A percentile compares a stretch with the other conserved stretches of the same genome.
Evolutionary conservation across 192 early-diverging fungal genomes (phyloP).

Genomic region (Entomortierella beljakovae): DNA sequence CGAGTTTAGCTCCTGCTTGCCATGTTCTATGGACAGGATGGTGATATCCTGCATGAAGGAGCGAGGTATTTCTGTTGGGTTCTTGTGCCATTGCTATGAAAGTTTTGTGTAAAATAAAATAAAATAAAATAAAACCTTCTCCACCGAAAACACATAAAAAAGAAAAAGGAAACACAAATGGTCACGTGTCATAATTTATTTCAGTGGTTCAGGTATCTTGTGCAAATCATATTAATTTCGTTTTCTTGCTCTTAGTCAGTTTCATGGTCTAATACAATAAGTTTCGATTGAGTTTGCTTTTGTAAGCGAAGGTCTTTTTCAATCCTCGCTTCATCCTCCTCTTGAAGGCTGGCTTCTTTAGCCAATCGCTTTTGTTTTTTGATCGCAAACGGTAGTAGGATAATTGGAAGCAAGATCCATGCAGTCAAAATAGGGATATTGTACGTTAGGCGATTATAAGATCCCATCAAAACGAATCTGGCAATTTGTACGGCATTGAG

Average conservation of each 20-base stretch:
- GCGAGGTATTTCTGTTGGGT: slow-evolving; percentile 62
- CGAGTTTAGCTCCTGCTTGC: slow-evolving; percentile 79
- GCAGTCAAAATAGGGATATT: slow-evolving; percentile 54
- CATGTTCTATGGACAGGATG: slow-evolving; percentile 83
- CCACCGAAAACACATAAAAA: background rate
- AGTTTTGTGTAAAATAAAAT: background rate
- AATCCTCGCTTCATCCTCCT: slow-evolving; percentile 7
- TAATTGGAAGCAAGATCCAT: slow-evolving; percentile 47
- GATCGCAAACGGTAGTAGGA: slow-evolving; percentile 34
- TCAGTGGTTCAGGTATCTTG: background rate
- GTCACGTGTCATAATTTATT: background rate
- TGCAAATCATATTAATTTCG: background rate
- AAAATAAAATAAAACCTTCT: slow-evolving; percentile 1
- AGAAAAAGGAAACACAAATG: background rate
- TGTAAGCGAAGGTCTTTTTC: background rate
- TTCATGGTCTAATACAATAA: background rate
- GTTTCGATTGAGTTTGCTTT: background rate
- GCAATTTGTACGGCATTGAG: slow-evolving; percentile 58
- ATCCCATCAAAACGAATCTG: slow-evolving; percentile 58
- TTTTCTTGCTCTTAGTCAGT: background rate
- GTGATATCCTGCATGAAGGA: slow-evolving; percentile 92
- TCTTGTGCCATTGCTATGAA: slow-evolving; percentile 31
- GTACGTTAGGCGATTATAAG: slow-evolving; percentile 43
- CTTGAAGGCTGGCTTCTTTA: background rate
- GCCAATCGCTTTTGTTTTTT: slow-evolving; percentile 38